Evolutionary conservation across 345 rosid species (phyloP).

Genomic region (Gossypium stocksii): DNA sequence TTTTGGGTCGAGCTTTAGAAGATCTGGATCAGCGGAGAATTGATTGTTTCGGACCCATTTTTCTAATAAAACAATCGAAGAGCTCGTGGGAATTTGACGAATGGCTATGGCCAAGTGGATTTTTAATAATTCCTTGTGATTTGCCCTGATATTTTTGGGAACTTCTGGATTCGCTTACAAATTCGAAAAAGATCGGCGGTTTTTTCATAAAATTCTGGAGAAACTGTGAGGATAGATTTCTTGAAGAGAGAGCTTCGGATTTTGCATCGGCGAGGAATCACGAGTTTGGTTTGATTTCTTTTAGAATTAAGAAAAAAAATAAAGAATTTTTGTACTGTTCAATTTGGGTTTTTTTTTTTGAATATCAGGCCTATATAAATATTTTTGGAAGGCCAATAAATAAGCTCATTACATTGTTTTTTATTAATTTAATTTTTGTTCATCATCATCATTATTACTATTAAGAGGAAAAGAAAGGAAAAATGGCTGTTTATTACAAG

Average conservation of each 20-base stretch:
- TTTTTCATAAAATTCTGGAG: background rate
- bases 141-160: background rate
- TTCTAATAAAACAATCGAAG: conserved; percentile 2
- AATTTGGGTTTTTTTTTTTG: conserved; percentile 20
- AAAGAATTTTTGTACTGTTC: conserved; percentile 14
- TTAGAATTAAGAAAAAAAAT: conserved; percentile 10
- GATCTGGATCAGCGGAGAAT: conserved; percentile 3
- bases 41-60: background rate
- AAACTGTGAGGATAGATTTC: background rate
- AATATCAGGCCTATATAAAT: conserved; percentile 34
- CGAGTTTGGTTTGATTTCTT: conserved; percentile 19
- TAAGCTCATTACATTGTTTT: conserved; percentile 4
- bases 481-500: conserved; percentile 98
- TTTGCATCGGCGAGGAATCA: conserved; percentile 12
- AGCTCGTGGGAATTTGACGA: background rate
- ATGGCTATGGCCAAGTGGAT: background rate
- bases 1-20: background rate
- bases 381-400: conserved; percentile 31
- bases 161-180: background rate
- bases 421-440: background rate
- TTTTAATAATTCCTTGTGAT: background rate
- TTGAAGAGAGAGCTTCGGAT: conserved; percentile 5
- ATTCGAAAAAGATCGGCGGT: background rate
- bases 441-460: conserved; percentile 10
- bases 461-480: conserved; percentile 14